Evolutionary conservation across 2,329 filamentous ascomycete species (phyloP).

Genomic region (Trichoderma guizhouense): DNA sequence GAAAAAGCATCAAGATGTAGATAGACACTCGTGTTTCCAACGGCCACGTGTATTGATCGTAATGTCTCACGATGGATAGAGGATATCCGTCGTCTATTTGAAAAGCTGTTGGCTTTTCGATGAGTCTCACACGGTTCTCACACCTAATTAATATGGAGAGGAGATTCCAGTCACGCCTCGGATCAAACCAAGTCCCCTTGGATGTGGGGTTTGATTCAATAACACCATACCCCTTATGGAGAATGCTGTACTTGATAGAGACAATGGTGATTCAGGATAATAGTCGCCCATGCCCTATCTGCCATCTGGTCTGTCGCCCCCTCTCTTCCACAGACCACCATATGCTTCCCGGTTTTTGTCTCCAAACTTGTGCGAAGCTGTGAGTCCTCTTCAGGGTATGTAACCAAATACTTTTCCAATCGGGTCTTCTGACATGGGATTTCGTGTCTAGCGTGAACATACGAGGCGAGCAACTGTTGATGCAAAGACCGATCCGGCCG

Average conservation of each 20-base stretch:
- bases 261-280: neutral
- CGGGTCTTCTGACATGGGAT: neutral
- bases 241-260: neutral
- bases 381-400: neutral
- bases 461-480: neutral
- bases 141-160: neutral
- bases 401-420: neutral
- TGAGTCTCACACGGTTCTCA: neutral
- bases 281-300: neutral
- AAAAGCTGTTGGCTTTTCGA: neutral
- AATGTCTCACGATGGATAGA: neutral
- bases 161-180: neutral
- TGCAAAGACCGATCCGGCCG: neutral
- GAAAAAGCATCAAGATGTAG: no score
- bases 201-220: neutral
- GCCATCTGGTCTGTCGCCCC: neutral
- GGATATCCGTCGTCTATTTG: neutral
- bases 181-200: neutral
- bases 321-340: neutral
- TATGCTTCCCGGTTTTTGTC: neutral
- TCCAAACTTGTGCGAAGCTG: neutral
- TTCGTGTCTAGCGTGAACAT: neutral
- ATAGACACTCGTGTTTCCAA: no score
- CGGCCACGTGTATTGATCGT: fast-evolving
- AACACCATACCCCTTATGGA: neutral